Percentiles rank a stretch among this genome's conserved stretches.
These are phyloP conservation scores for Phytophthora palmivora DNA, from an alignment of 352 stramenopile species.

Conservation along the genomic window DNA sequence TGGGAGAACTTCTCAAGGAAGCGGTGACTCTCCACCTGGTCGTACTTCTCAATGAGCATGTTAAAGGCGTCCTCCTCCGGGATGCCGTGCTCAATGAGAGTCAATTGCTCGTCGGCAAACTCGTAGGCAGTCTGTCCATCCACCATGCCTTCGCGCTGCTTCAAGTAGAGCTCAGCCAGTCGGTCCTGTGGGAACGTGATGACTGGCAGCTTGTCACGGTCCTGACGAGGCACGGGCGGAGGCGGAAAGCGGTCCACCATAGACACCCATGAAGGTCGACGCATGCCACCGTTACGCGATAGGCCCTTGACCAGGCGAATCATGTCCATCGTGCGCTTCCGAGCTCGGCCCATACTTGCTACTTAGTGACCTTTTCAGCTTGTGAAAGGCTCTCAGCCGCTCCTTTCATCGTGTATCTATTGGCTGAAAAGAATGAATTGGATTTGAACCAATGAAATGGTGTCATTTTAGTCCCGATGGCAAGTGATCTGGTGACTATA, in stretches of 20 bases:
- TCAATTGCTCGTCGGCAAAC: slow-evolving; percentile 88
- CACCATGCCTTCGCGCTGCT: slow-evolving; percentile 67
- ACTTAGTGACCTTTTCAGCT: slow-evolving; percentile 2
- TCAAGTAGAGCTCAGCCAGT: slow-evolving; percentile 85
- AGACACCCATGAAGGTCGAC: slow-evolving; percentile 68
- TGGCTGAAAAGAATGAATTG: slow-evolving; percentile 1
- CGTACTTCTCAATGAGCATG: slow-evolving; percentile 87
- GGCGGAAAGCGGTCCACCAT: slow-evolving; percentile 83
- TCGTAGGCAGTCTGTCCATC: slow-evolving; percentile 87
- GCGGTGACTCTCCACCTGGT: slow-evolving; percentile 79
- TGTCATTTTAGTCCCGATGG: slow-evolving; percentile 3
- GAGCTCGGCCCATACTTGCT: slow-evolving; percentile 74
- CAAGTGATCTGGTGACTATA: background rate
- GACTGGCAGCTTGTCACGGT: slow-evolving; percentile 76
- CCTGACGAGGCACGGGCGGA: slow-evolving; percentile 71
- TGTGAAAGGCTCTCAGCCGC: slow-evolving; percentile 27
- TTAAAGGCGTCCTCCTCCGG: slow-evolving; percentile 82
- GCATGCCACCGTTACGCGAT: slow-evolving; percentile 83
- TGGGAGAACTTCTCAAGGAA: slow-evolving; percentile 87
- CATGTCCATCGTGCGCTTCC: slow-evolving; percentile 81
- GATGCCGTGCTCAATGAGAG: slow-evolving; percentile 84
- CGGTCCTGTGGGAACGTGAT: slow-evolving; percentile 89
- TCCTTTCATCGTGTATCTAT: slow-evolving; percentile 9
- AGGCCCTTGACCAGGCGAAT: slow-evolving; percentile 83
- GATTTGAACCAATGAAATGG: slow-evolving; percentile 1